A percentile compares a stretch with the other conserved stretches of the same genome.
phyloP scores from a whole-genome alignment of 2,329 filamentous ascomycete species.

The Periconia sp. region DNA sequence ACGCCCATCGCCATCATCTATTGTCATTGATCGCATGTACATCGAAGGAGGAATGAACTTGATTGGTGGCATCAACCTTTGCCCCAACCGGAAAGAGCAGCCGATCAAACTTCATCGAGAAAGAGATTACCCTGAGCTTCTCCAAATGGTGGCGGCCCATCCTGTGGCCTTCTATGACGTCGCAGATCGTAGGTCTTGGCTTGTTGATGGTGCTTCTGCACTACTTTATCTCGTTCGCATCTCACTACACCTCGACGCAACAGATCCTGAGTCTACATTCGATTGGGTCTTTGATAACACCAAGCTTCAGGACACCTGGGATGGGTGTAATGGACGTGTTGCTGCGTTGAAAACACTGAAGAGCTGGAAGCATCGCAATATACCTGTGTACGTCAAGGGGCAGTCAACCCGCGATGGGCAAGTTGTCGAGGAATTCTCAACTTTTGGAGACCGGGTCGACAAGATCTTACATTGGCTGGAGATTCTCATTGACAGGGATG shows the following conservation, averaged over 20 bases:
- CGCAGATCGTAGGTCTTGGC: conserved; percentile 38
- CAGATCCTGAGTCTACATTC: conserved; percentile 1
- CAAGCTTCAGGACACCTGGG: conserved; percentile 7
- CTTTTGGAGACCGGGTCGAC: no score
- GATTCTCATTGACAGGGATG: no score
- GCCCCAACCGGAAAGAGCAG: conserved; percentile 5
- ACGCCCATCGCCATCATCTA: no score
- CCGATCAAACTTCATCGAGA: conserved; percentile 3
- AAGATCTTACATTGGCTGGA: no score
- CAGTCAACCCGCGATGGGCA: no score
- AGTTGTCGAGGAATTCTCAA: no score
- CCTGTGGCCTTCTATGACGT: conserved; percentile 27
- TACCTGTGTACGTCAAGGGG: conserved; percentile 4
- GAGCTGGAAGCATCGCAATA: no score
- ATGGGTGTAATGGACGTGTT: conserved; percentile 1
- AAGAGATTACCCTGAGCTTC: conserved; percentile 3
- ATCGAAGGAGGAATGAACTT: no score
- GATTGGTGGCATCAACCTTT: conserved; percentile 5
- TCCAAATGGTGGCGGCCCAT: conserved; percentile 1
- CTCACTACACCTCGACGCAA: conserved; percentile 3
- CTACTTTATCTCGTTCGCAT: conserved; percentile 41
- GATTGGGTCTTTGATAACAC: conserved; percentile 5
- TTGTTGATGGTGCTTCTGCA: conserved; percentile 45
- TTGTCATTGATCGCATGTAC: no score
- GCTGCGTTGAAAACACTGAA: conserved; percentile 3